Conservation (phyloP, 1,139 yeast species). For the Candida frijolesensis region DNA sequence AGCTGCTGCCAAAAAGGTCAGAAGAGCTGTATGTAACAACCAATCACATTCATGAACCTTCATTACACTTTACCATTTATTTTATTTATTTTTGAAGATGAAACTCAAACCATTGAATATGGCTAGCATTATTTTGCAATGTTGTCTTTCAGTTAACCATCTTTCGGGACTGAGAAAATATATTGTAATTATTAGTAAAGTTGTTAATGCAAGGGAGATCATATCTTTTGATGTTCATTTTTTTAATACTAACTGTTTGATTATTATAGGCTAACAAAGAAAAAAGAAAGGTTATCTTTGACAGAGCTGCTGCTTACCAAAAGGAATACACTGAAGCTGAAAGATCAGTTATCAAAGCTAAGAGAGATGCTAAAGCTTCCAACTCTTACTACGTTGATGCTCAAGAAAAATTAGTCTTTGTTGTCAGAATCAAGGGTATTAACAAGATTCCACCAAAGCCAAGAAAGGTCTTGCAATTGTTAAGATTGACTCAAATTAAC, state of each 20-base stretch:
- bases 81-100: slow-evolving; percentile 56
- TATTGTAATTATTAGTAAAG: slow-evolving; percentile 1
- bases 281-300: slow-evolving; percentile 93
- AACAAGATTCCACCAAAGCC: slow-evolving; percentile 99
- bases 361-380: slow-evolving; percentile 95
- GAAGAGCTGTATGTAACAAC: slow-evolving; percentile 82
- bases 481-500: slow-evolving; percentile 97
- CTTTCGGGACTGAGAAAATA: slow-evolving; percentile 94
- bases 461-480: slow-evolving; percentile 97
- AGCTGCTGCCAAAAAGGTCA: slow-evolving; percentile 83
- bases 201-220: background rate
- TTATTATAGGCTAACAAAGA: slow-evolving; percentile 71
- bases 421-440: slow-evolving; percentile 99
- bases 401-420: slow-evolving; percentile 94
- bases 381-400: slow-evolving; percentile 98
- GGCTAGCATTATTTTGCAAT: slow-evolving; percentile 79
- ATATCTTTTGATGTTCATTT: background rate
- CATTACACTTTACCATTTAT: slow-evolving; percentile 7
- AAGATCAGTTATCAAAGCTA: slow-evolving; percentile 88
- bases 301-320: slow-evolving; percentile 98
- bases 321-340: slow-evolving; percentile 95
- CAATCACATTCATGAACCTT: background rate
- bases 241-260: slow-evolving; percentile 37
- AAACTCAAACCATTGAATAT: slow-evolving; percentile 55
- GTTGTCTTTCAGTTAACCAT: slow-evolving; percentile 97